These are phyloP conservation scores for Lenwebbia sp. DNA, from an alignment of 345 rosid genomes.

Conservation along the genomic window DNA sequence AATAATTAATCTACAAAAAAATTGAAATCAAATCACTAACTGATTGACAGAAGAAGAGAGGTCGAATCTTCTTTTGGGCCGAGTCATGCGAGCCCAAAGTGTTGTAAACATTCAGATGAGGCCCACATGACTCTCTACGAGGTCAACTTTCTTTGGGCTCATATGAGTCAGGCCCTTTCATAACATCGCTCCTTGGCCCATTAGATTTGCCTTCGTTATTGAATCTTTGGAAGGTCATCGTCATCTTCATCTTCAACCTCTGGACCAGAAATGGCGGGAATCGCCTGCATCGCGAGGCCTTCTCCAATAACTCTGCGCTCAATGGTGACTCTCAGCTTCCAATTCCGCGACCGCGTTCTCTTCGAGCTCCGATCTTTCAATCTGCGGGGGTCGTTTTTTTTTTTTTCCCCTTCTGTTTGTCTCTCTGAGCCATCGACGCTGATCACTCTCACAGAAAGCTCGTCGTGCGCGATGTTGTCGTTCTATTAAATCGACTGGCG, in stretches of 20 bases:
- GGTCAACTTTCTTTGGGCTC: not conserved
- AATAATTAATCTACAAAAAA: not conserved
- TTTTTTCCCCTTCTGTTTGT: not conserved
- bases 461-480: conserved; percentile 31
- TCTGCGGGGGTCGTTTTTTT: not conserved
- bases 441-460: conserved; percentile 7
- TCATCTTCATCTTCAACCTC: not conserved
- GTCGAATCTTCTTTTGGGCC: not conserved
- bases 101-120: not conserved
- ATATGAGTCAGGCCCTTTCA: not conserved
- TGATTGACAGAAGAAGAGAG: no score
- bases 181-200: not conserved
- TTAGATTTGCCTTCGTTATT: not conserved
- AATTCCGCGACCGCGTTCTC: not conserved
- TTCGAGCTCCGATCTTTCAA: not conserved
- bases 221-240: not conserved
- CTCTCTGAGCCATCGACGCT: not conserved
- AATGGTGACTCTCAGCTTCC: not conserved
- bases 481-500: conserved; percentile 19
- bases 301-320: not conserved
- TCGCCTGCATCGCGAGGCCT: not conserved
- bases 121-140: rapidly evolving
- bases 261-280: conserved; percentile 5
- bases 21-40: not conserved
- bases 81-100: not conserved